Conservation (phyloP, 495 filamentous ascomycete genomes). For the Hypomontagnella submonticulosa region DNA sequence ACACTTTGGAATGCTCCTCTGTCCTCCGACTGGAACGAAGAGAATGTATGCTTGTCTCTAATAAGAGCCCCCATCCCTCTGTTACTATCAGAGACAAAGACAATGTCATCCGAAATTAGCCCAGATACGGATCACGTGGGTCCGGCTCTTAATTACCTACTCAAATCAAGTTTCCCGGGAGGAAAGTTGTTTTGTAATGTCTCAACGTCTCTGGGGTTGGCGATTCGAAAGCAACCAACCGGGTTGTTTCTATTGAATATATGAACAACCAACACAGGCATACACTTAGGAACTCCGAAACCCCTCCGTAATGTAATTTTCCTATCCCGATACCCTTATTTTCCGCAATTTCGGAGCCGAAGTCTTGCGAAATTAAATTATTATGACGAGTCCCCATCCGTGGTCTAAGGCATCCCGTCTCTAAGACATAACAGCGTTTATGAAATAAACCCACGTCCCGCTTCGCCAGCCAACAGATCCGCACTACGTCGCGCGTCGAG, state of each 20-base stretch:
- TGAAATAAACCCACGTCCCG: slow-evolving; percentile 69
- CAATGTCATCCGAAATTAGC: slow-evolving; percentile 54
- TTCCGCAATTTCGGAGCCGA: slow-evolving; percentile 37
- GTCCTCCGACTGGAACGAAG: slow-evolving; percentile 31
- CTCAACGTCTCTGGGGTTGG: slow-evolving; percentile 37
- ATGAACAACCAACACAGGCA: slow-evolving; percentile 34
- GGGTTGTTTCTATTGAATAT: slow-evolving; percentile 27
- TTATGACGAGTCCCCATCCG: slow-evolving; percentile 50
- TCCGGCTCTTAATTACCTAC: slow-evolving; percentile 37
- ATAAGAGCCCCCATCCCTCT: slow-evolving; percentile 14
- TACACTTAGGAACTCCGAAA: slow-evolving; percentile 42
- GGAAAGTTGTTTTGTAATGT: slow-evolving; percentile 41
- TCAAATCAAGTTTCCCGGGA: slow-evolving; percentile 28
- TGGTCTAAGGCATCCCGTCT: slow-evolving; percentile 33
- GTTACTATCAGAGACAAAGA: slow-evolving; percentile 50
- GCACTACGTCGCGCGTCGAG: slow-evolving; percentile 90
- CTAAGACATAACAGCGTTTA: slow-evolving; percentile 46
- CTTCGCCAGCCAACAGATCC: slow-evolving; percentile 70
- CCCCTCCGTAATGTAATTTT: slow-evolving; percentile 47
- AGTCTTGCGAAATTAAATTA: slow-evolving; percentile 50
- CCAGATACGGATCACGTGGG: slow-evolving; percentile 38
- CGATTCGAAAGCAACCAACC: slow-evolving; percentile 38
- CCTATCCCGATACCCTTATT: slow-evolving; percentile 42
- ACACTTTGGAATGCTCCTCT: slow-evolving; percentile 36
- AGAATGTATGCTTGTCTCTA: slow-evolving; percentile 27